These are phyloP conservation scores for Polyporus tsugae DNA, from an alignment of 1,284 basidiomycete species.

Conservation along the genomic window DNA sequence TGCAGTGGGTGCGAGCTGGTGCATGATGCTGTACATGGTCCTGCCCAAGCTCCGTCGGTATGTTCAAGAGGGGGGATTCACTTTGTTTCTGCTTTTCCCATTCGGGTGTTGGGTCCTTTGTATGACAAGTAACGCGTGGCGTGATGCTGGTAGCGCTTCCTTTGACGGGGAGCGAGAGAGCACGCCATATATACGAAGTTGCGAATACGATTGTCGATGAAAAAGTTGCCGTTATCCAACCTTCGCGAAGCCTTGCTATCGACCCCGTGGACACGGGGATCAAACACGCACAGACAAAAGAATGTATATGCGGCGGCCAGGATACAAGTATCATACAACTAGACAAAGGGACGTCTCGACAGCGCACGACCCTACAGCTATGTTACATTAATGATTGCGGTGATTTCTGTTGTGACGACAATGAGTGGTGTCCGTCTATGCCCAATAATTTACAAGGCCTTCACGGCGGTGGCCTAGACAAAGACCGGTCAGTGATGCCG, in stretches of 20 bases:
- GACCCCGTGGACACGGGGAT: neutral
- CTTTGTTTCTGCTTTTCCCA: neutral
- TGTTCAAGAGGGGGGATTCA: neutral
- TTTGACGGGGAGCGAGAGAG: neutral
- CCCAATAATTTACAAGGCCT: constrained; percentile 25
- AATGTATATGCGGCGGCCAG: neutral
- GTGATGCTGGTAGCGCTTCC: neutral
- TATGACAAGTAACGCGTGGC: neutral
- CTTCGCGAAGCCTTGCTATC: neutral
- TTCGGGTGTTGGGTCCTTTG: neutral
- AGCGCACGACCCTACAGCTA: constrained; percentile 7
- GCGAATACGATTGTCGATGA: neutral
- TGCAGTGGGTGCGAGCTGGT: neutral
- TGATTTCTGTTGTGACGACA: constrained; percentile 12
- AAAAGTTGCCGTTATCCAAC: neutral
- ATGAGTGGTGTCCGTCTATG: constrained; percentile 13
- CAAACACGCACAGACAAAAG: neutral
- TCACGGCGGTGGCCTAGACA: constrained; percentile 22
- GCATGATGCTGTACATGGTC: neutral
- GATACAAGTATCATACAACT: neutral
- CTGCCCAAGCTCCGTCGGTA: neutral
- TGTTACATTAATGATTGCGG: constrained; percentile 15
- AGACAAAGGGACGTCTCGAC: neutral
- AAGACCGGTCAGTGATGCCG: neutral
- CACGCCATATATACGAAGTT: neutral